These are phyloP conservation scores for Kalanchoe fedtschenkoi DNA, from an alignment of 164 flowering plant genomes.

Conservation along the genomic window DNA sequence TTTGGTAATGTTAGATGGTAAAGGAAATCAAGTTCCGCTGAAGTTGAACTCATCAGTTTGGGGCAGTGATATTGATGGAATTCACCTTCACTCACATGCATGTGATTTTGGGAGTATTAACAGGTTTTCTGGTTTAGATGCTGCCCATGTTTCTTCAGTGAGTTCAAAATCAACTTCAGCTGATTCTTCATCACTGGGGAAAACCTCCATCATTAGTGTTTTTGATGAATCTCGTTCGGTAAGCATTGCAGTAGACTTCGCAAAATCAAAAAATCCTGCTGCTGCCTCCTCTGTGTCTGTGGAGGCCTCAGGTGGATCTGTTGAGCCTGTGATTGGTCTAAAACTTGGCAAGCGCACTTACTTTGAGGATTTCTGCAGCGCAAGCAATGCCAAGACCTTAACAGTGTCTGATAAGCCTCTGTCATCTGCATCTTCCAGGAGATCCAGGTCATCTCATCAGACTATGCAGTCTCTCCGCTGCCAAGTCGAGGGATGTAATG, in stretches of 20 bases:
- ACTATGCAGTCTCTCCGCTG: conserved; percentile 32
- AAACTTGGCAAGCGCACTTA: conserved; percentile 76
- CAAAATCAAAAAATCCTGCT: neutral
- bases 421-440: conserved; percentile 33
- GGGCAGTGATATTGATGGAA: conserved; percentile 40
- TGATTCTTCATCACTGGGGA: conserved; percentile 47
- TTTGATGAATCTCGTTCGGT: conserved; percentile 16
- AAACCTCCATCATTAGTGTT: conserved; percentile 24
- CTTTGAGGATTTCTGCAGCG: conserved; percentile 47
- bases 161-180: conserved; percentile 61
- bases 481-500: conserved; percentile 74
- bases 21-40: conserved; percentile 22
- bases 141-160: conserved; percentile 41
- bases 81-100: conserved; percentile 36
- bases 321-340: conserved; percentile 55
- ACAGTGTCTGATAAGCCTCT: conserved; percentile 22
- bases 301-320: conserved; percentile 42
- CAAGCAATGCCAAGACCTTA: conserved; percentile 23
- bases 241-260: conserved; percentile 11
- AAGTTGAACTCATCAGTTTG: conserved; percentile 28
- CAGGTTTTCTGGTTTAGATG: conserved; percentile 41
- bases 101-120: conserved; percentile 24
- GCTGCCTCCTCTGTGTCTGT: conserved; percentile 22
- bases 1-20: conserved; percentile 21
- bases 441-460: conserved; percentile 32